These are phyloP conservation scores for Aristolochia fimbriata DNA, from an alignment of 164 flowering plant species.

Conservation along the genomic window DNA sequence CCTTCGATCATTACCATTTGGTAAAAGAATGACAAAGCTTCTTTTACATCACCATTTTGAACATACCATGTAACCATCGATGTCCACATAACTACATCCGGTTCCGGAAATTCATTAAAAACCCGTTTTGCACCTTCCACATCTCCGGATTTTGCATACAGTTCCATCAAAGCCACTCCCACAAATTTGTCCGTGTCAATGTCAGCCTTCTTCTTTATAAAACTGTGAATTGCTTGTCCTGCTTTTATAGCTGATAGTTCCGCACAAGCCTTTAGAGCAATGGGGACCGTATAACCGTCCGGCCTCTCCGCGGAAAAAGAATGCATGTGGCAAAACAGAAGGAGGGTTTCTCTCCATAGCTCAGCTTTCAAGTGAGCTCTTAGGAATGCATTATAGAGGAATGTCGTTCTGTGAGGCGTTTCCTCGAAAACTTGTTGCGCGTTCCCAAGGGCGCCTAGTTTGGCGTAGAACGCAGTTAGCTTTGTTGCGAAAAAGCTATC, in stretches of 20 bases:
- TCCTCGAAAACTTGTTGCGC: conserved; percentile 55
- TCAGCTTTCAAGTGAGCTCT: conserved; percentile 28
- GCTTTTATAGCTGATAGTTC: conserved; percentile 15
- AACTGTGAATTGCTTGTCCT: conserved; percentile 44
- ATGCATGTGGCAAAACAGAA: conserved; percentile 26
- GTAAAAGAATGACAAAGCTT: conserved; percentile 33
- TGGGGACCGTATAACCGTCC: conserved; percentile 30
- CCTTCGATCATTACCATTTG: conserved; percentile 24
- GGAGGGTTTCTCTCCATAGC: conserved; percentile 26
- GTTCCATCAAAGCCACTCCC: conserved; percentile 43
- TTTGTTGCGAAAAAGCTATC: conserved; percentile 35
- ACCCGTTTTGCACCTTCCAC: conserved; percentile 34
- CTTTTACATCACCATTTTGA: conserved; percentile 29
- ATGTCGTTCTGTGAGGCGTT: conserved; percentile 31
- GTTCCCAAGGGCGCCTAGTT: conserved; percentile 8
- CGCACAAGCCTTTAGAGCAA: conserved; percentile 45
- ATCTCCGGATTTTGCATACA: conserved; percentile 45
- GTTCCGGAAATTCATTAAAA: conserved; percentile 32
- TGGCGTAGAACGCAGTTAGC: conserved; percentile 18
- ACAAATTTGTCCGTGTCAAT: conserved; percentile 34
- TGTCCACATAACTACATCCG: conserved; percentile 58
- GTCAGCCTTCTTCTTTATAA: conserved; percentile 21
- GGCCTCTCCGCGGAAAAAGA: conserved; percentile 9
- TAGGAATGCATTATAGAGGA: conserved; percentile 35
- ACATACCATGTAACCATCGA: conserved; percentile 47